phyloP scores from a whole-genome alignment of 495 filamentous ascomycete genomes.

The Aspergillus bertholletiae region DNA sequence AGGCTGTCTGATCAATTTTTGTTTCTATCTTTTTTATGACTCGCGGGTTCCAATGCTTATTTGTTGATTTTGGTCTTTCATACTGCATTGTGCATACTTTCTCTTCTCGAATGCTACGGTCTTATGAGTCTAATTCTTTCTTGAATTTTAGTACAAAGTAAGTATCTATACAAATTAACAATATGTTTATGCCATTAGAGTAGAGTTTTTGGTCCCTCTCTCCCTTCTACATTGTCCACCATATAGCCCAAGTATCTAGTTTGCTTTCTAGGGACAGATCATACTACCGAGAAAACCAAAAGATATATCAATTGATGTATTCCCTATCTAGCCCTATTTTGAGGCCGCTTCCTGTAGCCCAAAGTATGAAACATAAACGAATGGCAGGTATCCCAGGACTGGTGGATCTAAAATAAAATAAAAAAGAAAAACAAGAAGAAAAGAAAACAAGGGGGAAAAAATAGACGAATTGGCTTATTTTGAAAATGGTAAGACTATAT shows the following conservation, averaged over 20 bases:
- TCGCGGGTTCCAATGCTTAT: conserved; percentile 9
- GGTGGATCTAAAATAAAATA: not conserved
- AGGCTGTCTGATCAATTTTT: conserved; percentile 48
- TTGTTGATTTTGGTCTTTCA: not conserved
- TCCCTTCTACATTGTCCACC: not conserved
- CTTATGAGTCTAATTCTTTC: not conserved
- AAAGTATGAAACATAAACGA: not conserved
- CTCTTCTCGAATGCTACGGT: conserved; percentile 3
- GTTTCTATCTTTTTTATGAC: conserved; percentile 14
- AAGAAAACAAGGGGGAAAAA: not conserved
- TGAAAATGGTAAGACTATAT: no score
- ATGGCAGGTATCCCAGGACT: not conserved
- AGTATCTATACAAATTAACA: conserved; percentile 1
- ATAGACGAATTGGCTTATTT: no score
- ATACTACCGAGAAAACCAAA: not conserved
- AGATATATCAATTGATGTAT: not conserved
- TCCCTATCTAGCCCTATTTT: not conserved
- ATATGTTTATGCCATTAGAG: not conserved
- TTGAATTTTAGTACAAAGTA: not conserved
- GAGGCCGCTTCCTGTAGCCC: not conserved
- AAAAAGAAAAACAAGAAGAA: not conserved
- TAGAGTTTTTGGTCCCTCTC: no score
- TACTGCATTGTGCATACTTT: conserved; percentile 15
- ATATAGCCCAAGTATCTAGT: no score
- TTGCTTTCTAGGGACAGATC: not conserved